These are phyloP conservation scores for Orbilia blumenaviensis DNA, from an alignment of 2,329 filamentous ascomycete species.

Conservation along the genomic window DNA sequence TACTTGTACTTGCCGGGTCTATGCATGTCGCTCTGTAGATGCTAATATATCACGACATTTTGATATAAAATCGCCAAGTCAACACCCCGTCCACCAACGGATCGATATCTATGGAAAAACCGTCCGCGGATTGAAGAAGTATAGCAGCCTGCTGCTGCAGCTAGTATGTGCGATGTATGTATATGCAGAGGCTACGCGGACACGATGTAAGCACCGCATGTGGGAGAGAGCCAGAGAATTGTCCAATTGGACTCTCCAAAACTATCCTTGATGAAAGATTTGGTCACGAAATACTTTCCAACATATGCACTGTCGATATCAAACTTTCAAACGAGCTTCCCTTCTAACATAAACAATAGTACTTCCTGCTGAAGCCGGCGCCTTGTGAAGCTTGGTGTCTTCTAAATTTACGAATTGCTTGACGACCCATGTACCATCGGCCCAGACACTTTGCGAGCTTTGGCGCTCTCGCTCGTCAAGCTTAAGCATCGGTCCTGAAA, in stretches of 20 bases:
- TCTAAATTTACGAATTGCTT: conserved; percentile 4
- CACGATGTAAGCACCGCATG: not conserved
- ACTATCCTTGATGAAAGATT: not conserved
- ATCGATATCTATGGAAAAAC: not conserved
- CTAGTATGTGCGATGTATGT: no score
- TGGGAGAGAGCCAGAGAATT: not conserved
- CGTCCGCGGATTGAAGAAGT: not conserved
- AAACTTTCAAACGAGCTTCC: not conserved
- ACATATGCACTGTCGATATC: not conserved
- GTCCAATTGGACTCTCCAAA: conserved; percentile 3
- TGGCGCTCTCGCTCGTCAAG: conserved; percentile 9
- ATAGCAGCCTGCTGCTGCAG: no score
- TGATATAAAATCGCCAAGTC: conserved; percentile 33
- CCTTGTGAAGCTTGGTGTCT: conserved; percentile 27
- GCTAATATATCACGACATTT: conserved; percentile 13
- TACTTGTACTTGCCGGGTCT: not conserved
- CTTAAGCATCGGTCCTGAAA: not conserved
- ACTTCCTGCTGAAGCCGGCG: conserved; percentile 26
- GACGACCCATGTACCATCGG: not conserved
- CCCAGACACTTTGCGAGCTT: not conserved
- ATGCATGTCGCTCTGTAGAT: not conserved
- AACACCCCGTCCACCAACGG: conserved; percentile 18
- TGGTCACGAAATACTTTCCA: not conserved
- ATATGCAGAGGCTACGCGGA: not conserved
- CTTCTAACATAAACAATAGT: not conserved